Percentiles rank a stretch among this genome's conserved stretches.
Evolutionary conservation across 164 flowering plant genomes (phyloP).

Genomic region (Magnolia officinalis): DNA sequence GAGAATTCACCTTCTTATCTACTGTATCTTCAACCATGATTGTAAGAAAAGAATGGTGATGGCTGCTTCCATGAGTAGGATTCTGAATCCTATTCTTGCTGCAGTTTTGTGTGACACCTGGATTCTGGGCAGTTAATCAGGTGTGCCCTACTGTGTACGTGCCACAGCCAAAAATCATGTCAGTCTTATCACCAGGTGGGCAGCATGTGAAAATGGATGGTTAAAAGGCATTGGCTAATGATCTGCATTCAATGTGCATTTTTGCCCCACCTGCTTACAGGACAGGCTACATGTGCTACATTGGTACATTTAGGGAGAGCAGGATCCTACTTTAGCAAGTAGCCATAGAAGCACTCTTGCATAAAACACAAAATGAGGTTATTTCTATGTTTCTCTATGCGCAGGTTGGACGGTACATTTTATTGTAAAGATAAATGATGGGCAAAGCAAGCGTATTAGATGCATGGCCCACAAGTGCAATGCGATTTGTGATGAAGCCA

Average conservation of each 20-base stretch:
- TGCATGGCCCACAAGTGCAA: conserved; percentile 93
- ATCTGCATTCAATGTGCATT: no score
- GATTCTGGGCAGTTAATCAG: neutral
- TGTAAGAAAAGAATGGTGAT: neutral
- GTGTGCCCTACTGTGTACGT: neutral
- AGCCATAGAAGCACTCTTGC: neutral
- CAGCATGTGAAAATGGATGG: neutral
- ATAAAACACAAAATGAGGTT: neutral
- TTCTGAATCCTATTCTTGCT: neutral
- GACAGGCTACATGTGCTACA: no score
- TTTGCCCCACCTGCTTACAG: no score
- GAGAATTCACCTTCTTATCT: conserved; percentile 1
- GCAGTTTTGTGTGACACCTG: neutral
- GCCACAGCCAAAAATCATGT: no score
- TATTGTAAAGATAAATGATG: conserved; percentile 76
- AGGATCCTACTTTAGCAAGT: no score
- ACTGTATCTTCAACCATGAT: neutral
- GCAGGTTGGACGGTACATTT: conserved; percentile 78
- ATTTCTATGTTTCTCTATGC: conserved; percentile 1
- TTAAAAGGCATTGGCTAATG: no score
- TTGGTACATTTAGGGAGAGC: no score
- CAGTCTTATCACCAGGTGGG: neutral
- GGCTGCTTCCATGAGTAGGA: neutral
- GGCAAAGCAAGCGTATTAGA: conserved; percentile 74
- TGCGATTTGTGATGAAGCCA: conserved; percentile 78